A percentile compares a stretch with the other conserved stretches of the same genome.
These are phyloP conservation scores for Phaeosphaeria sp. DNA, from an alignment of 2,329 filamentous ascomycete species.

Conservation along the genomic window DNA sequence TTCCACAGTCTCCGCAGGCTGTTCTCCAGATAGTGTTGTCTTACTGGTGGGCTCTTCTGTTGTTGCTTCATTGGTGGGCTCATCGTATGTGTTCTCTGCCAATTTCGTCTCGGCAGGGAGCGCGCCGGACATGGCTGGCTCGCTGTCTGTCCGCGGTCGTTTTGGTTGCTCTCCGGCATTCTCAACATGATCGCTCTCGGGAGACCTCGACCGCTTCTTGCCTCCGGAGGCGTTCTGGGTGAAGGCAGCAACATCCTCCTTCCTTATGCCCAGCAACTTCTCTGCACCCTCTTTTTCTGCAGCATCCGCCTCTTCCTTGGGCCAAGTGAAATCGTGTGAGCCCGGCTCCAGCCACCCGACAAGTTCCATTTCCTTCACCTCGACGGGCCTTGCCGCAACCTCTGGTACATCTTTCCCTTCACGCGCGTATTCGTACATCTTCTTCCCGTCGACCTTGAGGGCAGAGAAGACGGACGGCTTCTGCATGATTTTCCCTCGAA, in stretches of 20 bases:
- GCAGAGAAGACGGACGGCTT: conserved; percentile 92
- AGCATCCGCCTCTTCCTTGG: conserved; percentile 75
- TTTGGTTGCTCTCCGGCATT: conserved; percentile 28
- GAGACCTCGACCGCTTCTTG: conserved; percentile 29
- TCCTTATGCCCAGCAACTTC: conserved; percentile 60
- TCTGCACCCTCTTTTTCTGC: conserved; percentile 79
- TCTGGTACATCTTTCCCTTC: conserved; percentile 88
- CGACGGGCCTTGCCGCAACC: conserved; percentile 80
- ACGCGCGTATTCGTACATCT: conserved; percentile 93
- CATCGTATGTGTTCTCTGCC: conserved; percentile 10
- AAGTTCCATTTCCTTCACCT: conserved; percentile 78
- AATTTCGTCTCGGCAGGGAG: too few species aligned
- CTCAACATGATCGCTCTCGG: conserved; percentile 14
- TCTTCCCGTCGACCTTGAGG: conserved; percentile 90
- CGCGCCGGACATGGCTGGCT: conserved; percentile 43
- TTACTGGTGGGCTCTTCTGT: neutral
- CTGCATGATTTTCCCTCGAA: conserved; percentile 85
- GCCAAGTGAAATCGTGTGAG: conserved; percentile 79
- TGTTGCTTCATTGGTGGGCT: neutral
- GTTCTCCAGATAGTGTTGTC: neutral
- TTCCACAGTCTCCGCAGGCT: conserved; percentile 1
- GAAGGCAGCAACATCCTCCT: conserved; percentile 31
- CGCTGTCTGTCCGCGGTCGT: conserved; percentile 33
- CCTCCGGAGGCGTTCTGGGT: conserved; percentile 25
- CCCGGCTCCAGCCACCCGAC: conserved; percentile 85